Conservation (phyloP, 768 basidiomycete species). For the Tylopilus balloui region DNA sequence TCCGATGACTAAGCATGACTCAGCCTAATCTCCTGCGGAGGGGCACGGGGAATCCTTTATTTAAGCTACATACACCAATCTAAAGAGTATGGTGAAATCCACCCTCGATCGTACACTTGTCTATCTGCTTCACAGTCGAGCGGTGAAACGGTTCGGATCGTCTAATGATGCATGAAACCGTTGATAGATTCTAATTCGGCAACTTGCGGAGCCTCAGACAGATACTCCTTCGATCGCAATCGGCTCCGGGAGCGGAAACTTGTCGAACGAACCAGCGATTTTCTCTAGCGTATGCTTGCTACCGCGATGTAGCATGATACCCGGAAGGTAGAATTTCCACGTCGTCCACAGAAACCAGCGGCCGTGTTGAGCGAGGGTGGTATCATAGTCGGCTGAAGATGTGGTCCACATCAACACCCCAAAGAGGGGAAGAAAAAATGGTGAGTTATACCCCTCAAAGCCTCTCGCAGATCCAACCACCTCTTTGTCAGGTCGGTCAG, state of each 20-base stretch:
- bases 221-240: conserved; percentile 15
- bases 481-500: conserved; percentile 70
- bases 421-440: neutral
- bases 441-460: conserved; percentile 46
- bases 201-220: conserved; percentile 6
- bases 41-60: neutral
- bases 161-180: conserved; percentile 4
- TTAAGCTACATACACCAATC: neutral
- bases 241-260: conserved; percentile 26
- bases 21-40: neutral
- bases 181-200: neutral
- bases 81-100: neutral
- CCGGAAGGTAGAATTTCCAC: conserved; percentile 53
- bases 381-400: conserved; percentile 59
- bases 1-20: conserved; percentile 24
- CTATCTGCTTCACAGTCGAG: neutral
- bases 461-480: conserved; percentile 61
- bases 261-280: conserved; percentile 52
- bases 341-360: conserved; percentile 75
- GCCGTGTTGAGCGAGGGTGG: conserved; percentile 55
- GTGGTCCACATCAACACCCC: neutral
- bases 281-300: conserved; percentile 41
- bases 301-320: conserved; percentile 29
- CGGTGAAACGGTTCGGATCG: neutral
- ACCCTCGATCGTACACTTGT: neutral